Evolutionary conservation across 139 green algal genomes (phyloP).

Genomic region (Bryopsis sp.): DNA sequence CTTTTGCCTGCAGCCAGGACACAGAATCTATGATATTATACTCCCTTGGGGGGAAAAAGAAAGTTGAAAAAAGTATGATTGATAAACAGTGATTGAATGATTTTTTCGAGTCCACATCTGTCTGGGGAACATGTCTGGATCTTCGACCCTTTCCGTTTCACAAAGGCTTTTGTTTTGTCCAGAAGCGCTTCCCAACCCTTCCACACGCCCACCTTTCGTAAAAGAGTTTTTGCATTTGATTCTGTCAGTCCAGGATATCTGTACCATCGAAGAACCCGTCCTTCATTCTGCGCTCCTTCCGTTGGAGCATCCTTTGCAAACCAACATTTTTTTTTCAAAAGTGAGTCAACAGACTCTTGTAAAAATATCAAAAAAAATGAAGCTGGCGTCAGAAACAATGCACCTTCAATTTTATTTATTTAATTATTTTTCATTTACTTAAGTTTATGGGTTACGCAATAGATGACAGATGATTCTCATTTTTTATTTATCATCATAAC

Average conservation of each 20-base stretch:
- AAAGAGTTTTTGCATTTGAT: conserved; percentile 54
- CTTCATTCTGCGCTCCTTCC: too few species aligned
- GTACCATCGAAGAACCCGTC: conserved; percentile 74
- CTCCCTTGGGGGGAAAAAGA: background rate
- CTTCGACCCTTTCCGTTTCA: background rate
- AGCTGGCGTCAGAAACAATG: too few species aligned
- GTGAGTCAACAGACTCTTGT: too few species aligned
- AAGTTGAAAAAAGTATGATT: background rate
- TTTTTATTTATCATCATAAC: too few species aligned
- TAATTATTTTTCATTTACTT: too few species aligned
- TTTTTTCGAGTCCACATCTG: background rate
- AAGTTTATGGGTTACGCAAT: too few species aligned
- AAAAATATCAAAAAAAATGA: too few species aligned
- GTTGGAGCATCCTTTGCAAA: too few species aligned
- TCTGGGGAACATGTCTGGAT: background rate
- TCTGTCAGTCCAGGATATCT: conserved; percentile 60
- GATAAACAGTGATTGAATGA: background rate
- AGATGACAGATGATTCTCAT: too few species aligned
- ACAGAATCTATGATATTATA: background rate
- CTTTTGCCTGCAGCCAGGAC: background rate
- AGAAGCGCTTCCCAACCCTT: too few species aligned
- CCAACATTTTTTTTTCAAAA: too few species aligned
- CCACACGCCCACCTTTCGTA: conserved; percentile 43
- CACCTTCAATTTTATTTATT: too few species aligned
- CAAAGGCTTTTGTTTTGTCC: conserved; percentile 8